These are phyloP conservation scores for Aspergillus thermomutatus DNA, from an alignment of 2,329 filamentous ascomycete genomes.

Conservation along the genomic window DNA sequence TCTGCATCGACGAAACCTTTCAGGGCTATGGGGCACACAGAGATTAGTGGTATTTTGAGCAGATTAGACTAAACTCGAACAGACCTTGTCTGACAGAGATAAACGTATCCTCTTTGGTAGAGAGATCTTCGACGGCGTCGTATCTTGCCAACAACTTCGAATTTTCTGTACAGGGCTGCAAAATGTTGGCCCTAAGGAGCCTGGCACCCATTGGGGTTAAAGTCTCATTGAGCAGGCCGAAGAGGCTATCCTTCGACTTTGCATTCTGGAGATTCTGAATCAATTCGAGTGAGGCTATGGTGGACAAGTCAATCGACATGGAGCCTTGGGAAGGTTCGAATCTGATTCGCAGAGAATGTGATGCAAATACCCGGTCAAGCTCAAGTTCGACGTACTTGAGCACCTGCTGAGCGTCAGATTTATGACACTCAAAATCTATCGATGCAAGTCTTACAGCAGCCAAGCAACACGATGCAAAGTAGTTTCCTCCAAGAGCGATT, in stretches of 20 bases:
- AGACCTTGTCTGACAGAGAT: constrained; percentile 67
- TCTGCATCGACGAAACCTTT: constrained; percentile 77
- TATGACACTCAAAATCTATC: not conserved
- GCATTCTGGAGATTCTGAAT: constrained; percentile 78
- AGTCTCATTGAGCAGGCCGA: constrained; percentile 81
- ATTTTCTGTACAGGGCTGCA: constrained; percentile 78
- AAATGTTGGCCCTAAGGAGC: constrained; percentile 76
- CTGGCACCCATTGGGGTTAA: constrained; percentile 84
- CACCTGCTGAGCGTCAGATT: constrained; percentile 49
- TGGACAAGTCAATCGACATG: constrained; percentile 93
- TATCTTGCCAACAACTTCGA: constrained; percentile 69
- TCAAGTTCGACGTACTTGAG: constrained; percentile 76
- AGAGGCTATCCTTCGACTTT: constrained; percentile 78
- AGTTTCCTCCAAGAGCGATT: constrained; percentile 75
- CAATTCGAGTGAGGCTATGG: constrained; percentile 81
- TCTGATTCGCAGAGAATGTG: constrained; percentile 78
- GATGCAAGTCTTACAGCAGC: constrained; percentile 62
- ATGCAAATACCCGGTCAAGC: constrained; percentile 64
- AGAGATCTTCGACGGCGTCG: constrained; percentile 79
- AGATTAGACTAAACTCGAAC: constrained; percentile 2
- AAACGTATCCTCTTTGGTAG: constrained; percentile 81
- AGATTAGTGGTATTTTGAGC: constrained; percentile 4
- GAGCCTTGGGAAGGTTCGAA: constrained; percentile 87
- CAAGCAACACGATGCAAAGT: constrained; percentile 79
- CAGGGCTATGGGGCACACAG: constrained; percentile 51